Conservation (phyloP, 1,284 basidiomycete species). For the Ustanciosporium gigantosporum region DNA sequence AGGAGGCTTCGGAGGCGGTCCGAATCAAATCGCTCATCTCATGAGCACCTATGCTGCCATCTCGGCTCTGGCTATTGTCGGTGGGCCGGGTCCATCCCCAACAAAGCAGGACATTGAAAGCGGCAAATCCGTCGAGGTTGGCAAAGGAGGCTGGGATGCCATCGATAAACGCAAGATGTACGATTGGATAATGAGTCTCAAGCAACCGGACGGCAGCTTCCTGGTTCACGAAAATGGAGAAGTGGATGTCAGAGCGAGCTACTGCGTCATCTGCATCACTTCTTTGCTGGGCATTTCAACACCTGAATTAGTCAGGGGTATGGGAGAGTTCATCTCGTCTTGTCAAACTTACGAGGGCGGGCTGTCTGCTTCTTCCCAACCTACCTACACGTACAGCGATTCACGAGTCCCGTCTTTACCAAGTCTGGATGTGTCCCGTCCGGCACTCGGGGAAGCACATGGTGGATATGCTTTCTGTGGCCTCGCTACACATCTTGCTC, state of each 20-base stretch:
- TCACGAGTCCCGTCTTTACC: slow-evolving; percentile 4
- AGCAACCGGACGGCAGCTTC: slow-evolving; percentile 92
- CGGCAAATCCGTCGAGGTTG: slow-evolving; percentile 66
- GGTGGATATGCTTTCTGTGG: slow-evolving; percentile 97
- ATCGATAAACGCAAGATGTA: slow-evolving; percentile 70
- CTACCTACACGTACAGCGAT: slow-evolving; percentile 62
- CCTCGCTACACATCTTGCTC: slow-evolving; percentile 78
- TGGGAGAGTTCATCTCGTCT: slow-evolving; percentile 66
- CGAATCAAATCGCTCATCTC: slow-evolving; percentile 83
- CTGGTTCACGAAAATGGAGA: slow-evolving; percentile 84
- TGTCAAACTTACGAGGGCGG: slow-evolving; percentile 99
- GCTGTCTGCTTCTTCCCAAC: slow-evolving; percentile 81
- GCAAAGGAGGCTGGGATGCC: slow-evolving; percentile 59
- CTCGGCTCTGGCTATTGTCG: slow-evolving; percentile 79
- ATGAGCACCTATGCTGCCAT: slow-evolving; percentile 89
- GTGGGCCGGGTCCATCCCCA: slow-evolving; percentile 65
- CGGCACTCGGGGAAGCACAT: slow-evolving; percentile 85
- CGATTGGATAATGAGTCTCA: slow-evolving; percentile 86
- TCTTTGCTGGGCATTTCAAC: slow-evolving; percentile 79
- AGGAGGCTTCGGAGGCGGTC: slow-evolving; percentile 90
- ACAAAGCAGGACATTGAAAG: slow-evolving; percentile 27
- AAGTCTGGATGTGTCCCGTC: slow-evolving; percentile 63
- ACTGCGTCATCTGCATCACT: slow-evolving; percentile 75
- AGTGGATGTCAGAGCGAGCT: slow-evolving; percentile 85
- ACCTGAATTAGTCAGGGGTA: slow-evolving; percentile 73